These are phyloP conservation scores for Catunica adiposa DNA, from an alignment of 2,329 filamentous ascomycete species.

Conservation along the genomic window DNA sequence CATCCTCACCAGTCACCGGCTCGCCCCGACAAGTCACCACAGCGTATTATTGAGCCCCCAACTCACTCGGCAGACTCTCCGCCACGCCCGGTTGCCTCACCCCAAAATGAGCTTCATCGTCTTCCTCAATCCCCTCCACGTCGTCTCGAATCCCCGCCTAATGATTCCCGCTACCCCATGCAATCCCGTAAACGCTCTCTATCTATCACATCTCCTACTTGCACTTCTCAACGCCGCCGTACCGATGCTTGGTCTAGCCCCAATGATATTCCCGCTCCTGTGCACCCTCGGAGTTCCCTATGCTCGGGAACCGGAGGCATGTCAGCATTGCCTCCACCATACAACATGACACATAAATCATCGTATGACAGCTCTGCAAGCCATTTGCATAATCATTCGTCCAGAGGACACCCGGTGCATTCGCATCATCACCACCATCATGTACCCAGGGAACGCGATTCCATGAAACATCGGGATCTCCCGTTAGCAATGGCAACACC, in stretches of 20 bases:
- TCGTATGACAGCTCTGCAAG: background rate
- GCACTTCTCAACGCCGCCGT: slow-evolving; percentile 6
- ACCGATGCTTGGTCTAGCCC: slow-evolving; percentile 5
- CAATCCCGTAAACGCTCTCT: slow-evolving; percentile 11
- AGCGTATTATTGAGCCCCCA: no score
- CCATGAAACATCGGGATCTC: background rate
- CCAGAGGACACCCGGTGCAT: background rate
- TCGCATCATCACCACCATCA: slow-evolving; percentile 6
- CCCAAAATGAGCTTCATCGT: background rate
- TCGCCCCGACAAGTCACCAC: background rate
- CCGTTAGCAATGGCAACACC: slow-evolving; percentile 3
- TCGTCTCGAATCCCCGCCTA: background rate
- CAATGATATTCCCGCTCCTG: background rate
- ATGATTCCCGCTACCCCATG: background rate
- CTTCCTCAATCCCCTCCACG: background rate
- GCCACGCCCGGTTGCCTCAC: background rate
- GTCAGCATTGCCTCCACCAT: background rate
- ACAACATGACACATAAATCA: background rate
- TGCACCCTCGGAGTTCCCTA: background rate
- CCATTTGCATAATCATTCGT: background rate
- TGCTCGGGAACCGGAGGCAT: background rate
- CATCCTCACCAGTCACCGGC: background rate
- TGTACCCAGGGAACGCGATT: background rate
- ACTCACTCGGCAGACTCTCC: no score
- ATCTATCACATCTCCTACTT: background rate